These are phyloP conservation scores for Heliosperma pusillum DNA, from an alignment of 148 eudicot genomes.

Conservation along the genomic window DNA sequence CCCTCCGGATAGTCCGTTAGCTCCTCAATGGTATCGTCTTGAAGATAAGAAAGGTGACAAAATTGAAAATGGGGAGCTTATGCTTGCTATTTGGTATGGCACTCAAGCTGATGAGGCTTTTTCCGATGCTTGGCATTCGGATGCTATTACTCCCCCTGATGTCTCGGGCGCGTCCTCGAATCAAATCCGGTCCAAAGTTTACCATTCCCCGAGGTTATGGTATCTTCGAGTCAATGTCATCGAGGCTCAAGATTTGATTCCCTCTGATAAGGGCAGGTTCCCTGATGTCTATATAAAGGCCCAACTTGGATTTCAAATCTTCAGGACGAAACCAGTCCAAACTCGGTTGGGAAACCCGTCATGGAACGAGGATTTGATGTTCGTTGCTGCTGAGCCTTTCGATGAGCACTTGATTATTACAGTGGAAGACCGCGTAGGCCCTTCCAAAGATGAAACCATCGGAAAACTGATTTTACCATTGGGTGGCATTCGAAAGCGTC, in stretches of 20 bases:
- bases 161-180: slow-evolving; percentile 29
- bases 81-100: slow-evolving; percentile 88
- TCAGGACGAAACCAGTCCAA: slow-evolving; percentile 53
- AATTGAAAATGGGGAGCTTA: slow-evolving; percentile 49
- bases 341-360: slow-evolving; percentile 47
- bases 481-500: slow-evolving; percentile 49
- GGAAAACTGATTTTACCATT: slow-evolving; percentile 56
- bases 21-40: slow-evolving; percentile 82
- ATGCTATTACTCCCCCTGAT: slow-evolving; percentile 41
- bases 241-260: slow-evolving; percentile 65
- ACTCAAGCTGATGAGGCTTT: slow-evolving; percentile 95
- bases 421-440: slow-evolving; percentile 68
- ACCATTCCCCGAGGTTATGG: slow-evolving; percentile 73
- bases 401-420: slow-evolving; percentile 66
- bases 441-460: slow-evolving; percentile 59
- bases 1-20: slow-evolving; percentile 89
- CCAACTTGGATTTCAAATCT: slow-evolving; percentile 46
- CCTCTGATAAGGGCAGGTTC: slow-evolving; percentile 45
- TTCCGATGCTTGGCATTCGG: slow-evolving; percentile 81
- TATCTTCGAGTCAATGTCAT: slow-evolving; percentile 69
- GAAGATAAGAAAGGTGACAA: slow-evolving; percentile 61
- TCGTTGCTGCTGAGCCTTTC: slow-evolving; percentile 92
- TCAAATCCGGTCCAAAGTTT: slow-evolving; percentile 60
- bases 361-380: slow-evolving; percentile 90
- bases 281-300: slow-evolving; percentile 68